Percentiles rank a stretch among this genome's conserved stretches.
Conservation (phyloP, 108 stramenopile genomes). For the Seminavis robusta region DNA sequence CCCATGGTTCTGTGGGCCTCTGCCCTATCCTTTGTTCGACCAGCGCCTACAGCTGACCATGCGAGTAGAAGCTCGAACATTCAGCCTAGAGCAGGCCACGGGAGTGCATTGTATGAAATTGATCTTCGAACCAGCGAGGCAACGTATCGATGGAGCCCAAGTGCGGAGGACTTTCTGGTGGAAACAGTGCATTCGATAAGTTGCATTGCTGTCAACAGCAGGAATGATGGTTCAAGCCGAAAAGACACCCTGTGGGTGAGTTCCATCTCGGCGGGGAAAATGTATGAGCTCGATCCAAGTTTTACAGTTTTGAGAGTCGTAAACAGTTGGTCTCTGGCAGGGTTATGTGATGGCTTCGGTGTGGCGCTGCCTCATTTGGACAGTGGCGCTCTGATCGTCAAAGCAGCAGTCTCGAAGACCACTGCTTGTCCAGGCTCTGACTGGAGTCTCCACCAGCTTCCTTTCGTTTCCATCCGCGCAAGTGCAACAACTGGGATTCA, state of each 20-base stretch:
- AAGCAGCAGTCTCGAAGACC: too few relatives aligned
- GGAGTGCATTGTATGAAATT: slow-evolving; percentile 58
- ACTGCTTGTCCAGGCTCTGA: too few relatives aligned
- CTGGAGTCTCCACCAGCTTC: too few relatives aligned
- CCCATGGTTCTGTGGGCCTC: slow-evolving; percentile 60
- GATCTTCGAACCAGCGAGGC: slow-evolving; percentile 59
- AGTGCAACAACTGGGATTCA: too few relatives aligned
- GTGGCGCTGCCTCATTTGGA: too few relatives aligned
- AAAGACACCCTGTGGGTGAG: slow-evolving; percentile 44
- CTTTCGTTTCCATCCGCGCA: too few relatives aligned
- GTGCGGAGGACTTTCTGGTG: slow-evolving; percentile 52
- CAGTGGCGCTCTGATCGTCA: too few relatives aligned
- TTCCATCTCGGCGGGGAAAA: slow-evolving; percentile 63
- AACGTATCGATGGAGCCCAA: slow-evolving; percentile 73
- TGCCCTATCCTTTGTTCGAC: slow-evolving; percentile 41
- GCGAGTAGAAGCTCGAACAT: too few relatives aligned
- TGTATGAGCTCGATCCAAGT: slow-evolving; percentile 72
- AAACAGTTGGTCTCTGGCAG: not conserved
- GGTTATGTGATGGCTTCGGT: too few relatives aligned
- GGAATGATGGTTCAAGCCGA: slow-evolving; percentile 22
- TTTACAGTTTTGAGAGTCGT: too few relatives aligned
- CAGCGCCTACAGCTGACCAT: slow-evolving; percentile 13
- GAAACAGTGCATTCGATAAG: slow-evolving; percentile 74
- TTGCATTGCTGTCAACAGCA: slow-evolving; percentile 47
- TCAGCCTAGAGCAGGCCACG: slow-evolving; percentile 33